Percentiles rank a stretch among this genome's conserved stretches.
Evolutionary conservation across 2,329 filamentous ascomycete species (phyloP).

Genomic region (Cyclaneusma minus): DNA sequence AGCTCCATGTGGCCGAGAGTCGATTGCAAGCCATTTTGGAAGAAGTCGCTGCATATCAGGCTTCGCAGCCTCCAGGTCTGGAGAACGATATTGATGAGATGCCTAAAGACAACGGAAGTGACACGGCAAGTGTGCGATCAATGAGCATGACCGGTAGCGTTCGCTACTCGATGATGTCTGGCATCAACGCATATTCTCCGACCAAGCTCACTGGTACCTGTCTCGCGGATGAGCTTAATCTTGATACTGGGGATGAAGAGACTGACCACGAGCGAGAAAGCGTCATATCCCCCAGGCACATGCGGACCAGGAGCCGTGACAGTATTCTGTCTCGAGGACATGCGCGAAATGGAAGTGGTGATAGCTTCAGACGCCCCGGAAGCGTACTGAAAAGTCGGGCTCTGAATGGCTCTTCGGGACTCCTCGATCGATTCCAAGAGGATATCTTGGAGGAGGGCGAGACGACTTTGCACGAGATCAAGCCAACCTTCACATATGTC

Average conservation of each 20-base stretch:
- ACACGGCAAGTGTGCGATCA: conserved; percentile 57
- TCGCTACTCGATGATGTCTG: conserved; percentile 55
- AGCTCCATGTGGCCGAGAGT: conserved; percentile 78
- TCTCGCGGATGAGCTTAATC: conserved; percentile 79
- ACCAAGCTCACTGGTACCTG: conserved; percentile 52
- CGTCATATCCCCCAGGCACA: conserved; percentile 36
- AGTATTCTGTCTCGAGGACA: conserved; percentile 34
- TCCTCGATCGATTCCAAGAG: conserved; percentile 40
- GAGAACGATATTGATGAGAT: conserved; percentile 47
- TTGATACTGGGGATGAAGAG: conserved; percentile 66
- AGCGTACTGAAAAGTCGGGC: no score
- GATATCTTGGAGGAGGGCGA: conserved; percentile 34
- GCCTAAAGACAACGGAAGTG: conserved; percentile 45
- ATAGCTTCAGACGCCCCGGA: conserved; percentile 38
- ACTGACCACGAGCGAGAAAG: conserved; percentile 58
- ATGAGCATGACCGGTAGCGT: conserved; percentile 60
- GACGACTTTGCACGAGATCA: conserved; percentile 17
- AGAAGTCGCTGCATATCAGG: conserved; percentile 63
- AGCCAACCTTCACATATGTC: conserved; percentile 40
- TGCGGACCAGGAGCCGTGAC: conserved; percentile 40
- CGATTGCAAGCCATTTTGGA: conserved; percentile 72
- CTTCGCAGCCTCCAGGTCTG: conserved; percentile 28
- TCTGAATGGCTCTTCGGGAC: no score
- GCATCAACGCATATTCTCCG: conserved; percentile 32
- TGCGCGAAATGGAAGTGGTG: conserved; percentile 39